Evolutionary conservation across 139 green algal species (phyloP), one percentile per base, ranked within the genome.

Genomic region (Desmodesmus armatus): DNA sequence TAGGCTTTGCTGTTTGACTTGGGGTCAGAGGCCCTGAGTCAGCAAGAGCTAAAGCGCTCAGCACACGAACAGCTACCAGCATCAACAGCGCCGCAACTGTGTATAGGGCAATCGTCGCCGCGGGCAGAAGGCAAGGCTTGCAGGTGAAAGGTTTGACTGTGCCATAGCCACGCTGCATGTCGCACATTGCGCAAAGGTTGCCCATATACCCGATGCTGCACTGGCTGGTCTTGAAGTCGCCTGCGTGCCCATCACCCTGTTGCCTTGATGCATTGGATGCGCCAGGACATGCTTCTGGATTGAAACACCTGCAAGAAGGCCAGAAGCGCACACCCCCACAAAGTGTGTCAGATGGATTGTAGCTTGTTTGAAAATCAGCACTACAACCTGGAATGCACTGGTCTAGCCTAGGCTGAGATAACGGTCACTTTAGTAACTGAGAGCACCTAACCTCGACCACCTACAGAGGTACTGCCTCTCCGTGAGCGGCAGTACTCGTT

Each of bases 171-270:
- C 4, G n/a, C 17, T 33, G 31, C 41, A 31, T 44, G 5, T 44
- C 65, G 31, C 65, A n/a, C n/a, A n/a, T n/a, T n/a, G n/a, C 62
- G 33, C 65, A 72, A 11, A 72, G 13, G 65, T 72, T 72, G 9
- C 31, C 31, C 9, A 33, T 11, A 33, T 72, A 72, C 3, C 65
- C 65, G 27, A 33, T 31, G 13, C 31, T 3, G 13, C 65, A 72
- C 15, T 72, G 65, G 5, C 41, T 31, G 31, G 41, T 2, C 2
- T 3, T 72, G 65, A 44, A 72, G 1, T 11, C 47, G 9, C n/a
- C n/a, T n/a, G n/a, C n/a, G n/a, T n/a, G n/a, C n/a, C n/a, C n/a
- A n/a, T n/a, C n/a, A n/a, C n/a, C 9, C 47, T 13, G 47, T 13
- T 72, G 65, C 21, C 13, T 15, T 72, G 65, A 31, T 72, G 65